Base-by-base conservation (phyloP, 768 basidiomycete species). In the Rhizopogon vesiculosus region DNA sequence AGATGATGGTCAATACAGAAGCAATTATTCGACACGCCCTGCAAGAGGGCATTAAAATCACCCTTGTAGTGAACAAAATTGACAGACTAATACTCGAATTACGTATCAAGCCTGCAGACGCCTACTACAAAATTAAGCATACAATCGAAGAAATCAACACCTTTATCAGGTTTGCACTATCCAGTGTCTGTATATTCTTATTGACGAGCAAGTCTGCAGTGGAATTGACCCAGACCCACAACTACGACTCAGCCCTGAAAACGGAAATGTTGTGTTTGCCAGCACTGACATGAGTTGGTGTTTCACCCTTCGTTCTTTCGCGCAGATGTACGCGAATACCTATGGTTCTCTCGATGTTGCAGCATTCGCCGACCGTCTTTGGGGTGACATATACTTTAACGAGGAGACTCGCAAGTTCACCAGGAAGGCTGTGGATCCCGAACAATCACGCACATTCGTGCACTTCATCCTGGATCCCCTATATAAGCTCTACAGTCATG, bases 61-160 rank as follows among this genome's bases (percentile, higher is more conserved):
- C 90, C 7, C 82, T 99, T 45, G 86, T 99, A 35, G 83, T 99
- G 60, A 99, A 99, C 78, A 99, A 99, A 79, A 87, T 99, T 66
- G 97, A 99, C 73, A 83, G 97, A 54, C 83, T 99, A 50, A 98
- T 98, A 59, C 84, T 99, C 54, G 97, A 99, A 73, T 78, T 99
- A 55, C 86, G 97, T 45, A 86, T 99, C 66, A 95, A 95, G 65
- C 97, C 97, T 53, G 76, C 86, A 42, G 97, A 99, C 64, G 97
- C 97, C 0, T 99, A 92, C 76, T 98, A 95, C 76, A 99, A 99
- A 79, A 93, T 99, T 61, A 96, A 93, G 71, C 96, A 98, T 69
- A 98, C 95, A 2, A 96, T 99, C 54, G 97, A 99, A 68, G 97
- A 99, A 70, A 87, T 99, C 51, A 99, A 99, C 70, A 91, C 87